Conservation (phyloP, 176 grass and related monocot species). For the Typha latifolia region DNA sequence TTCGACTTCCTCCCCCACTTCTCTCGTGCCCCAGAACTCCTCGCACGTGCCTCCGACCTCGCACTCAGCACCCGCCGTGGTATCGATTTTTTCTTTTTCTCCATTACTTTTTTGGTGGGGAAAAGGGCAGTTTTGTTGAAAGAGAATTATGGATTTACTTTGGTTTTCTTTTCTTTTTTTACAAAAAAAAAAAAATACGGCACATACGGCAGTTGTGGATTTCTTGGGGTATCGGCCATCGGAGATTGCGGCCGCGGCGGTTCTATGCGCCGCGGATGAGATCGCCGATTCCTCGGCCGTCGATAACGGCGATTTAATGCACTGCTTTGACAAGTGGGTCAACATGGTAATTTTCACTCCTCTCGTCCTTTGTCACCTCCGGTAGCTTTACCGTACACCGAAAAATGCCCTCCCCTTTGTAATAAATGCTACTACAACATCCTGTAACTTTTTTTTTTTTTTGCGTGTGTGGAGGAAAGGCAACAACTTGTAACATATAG, state of each 20-base stretch:
- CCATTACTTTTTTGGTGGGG: neutral
- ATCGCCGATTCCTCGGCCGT: neutral
- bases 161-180: neutral
- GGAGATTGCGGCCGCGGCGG: constrained; percentile 26
- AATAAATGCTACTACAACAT: neutral
- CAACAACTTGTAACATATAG: neutral
- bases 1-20: constrained; percentile 44
- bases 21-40: neutral
- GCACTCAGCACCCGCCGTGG: constrained; percentile 22
- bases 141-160: neutral
- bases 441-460: too few species aligned
- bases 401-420: neutral
- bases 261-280: constrained; percentile 20
- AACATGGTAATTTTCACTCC: constrained; percentile 18
- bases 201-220: constrained; percentile 17
- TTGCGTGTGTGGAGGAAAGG: too few species aligned
- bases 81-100: constrained; percentile 5
- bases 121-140: neutral
- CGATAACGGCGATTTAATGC: neutral
- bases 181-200: too few species aligned
- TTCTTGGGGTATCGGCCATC: constrained; percentile 38
- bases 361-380: neutral
- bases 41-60: constrained; percentile 1
- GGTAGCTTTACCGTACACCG: neutral
- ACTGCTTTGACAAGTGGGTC: constrained; percentile 9